These are phyloP conservation scores for Boletus rex-veris DNA, from an alignment of 768 basidiomycete species.

Conservation along the genomic window DNA sequence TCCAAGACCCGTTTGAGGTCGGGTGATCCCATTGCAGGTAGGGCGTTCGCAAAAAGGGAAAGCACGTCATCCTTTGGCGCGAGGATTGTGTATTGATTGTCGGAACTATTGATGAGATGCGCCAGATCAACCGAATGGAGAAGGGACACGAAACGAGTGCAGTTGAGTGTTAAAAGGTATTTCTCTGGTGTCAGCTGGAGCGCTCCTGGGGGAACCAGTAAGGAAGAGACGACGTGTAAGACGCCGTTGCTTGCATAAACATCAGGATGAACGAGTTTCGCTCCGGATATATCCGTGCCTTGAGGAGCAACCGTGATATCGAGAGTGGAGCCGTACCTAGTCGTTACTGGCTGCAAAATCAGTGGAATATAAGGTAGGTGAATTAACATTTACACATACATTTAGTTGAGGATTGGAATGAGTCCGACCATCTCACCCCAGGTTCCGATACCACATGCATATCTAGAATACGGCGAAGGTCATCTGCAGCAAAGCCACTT, in stretches of 20 bases:
- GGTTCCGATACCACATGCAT: conserved; percentile 67
- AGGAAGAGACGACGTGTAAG: conserved; percentile 79
- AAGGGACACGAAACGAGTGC: conserved; percentile 84
- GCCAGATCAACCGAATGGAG: conserved; percentile 80
- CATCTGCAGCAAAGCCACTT: conserved; percentile 80
- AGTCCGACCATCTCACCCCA: conserved; percentile 64
- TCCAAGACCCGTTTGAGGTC: conserved; percentile 71
- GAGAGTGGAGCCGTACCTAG: conserved; percentile 63
- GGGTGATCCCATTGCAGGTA: conserved; percentile 62
- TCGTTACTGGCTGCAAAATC: conserved; percentile 52
- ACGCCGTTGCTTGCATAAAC: conserved; percentile 95
- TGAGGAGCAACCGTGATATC: conserved; percentile 54
- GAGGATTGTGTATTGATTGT: conserved; percentile 78
- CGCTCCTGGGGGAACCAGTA: conserved; percentile 74
- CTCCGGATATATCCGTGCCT: conserved; percentile 53
- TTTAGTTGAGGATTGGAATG: conserved; percentile 49
- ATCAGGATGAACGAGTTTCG: conserved; percentile 68
- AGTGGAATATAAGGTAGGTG: conserved; percentile 2
- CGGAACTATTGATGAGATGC: conserved; percentile 65
- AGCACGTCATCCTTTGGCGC: conserved; percentile 89
- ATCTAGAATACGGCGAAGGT: conserved; percentile 71
- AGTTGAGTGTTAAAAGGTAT: conserved; percentile 87
- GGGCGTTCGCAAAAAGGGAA: conserved; percentile 45
- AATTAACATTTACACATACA: conserved; percentile 40
- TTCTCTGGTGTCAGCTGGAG: conserved; percentile 91